Evolutionary conservation across 768 basidiomycete genomes (phyloP).

Genomic region (Leccinum disarticulatum): DNA sequence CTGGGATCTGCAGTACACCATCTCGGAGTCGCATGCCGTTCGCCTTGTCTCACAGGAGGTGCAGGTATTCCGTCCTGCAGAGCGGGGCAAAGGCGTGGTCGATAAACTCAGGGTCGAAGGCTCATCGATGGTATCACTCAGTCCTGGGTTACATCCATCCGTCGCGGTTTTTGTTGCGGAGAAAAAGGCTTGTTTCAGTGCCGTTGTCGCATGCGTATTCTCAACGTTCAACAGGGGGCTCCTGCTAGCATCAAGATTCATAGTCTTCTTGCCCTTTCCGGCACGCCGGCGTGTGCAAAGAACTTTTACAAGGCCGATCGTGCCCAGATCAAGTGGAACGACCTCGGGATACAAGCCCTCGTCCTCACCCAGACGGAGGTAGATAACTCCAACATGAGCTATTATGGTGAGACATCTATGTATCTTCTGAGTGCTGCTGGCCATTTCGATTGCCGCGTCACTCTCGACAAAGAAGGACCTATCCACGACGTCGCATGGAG

Average conservation of each 20-base stretch:
- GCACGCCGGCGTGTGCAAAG: conserved; percentile 80
- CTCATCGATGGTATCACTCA: conserved; percentile 71
- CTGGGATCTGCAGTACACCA: conserved; percentile 91
- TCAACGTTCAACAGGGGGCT: conserved; percentile 54
- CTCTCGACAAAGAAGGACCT: conserved; percentile 92
- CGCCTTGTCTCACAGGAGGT: conserved; percentile 79
- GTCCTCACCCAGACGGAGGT: conserved; percentile 95
- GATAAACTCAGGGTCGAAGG: conserved; percentile 86
- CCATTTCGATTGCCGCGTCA: conserved; percentile 88
- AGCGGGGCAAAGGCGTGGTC: conserved; percentile 75
- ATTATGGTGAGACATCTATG: conserved; percentile 96
- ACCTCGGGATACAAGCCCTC: conserved; percentile 87
- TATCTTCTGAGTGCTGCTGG: conserved; percentile 91
- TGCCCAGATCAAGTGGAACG: conserved; percentile 94
- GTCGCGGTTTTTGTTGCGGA: conserved; percentile 93
- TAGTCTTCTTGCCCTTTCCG: conserved; percentile 59
- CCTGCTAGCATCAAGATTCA: conserved; percentile 89
- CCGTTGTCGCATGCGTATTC: background rate
- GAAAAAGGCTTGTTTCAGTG: conserved; percentile 65
- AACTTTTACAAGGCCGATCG: conserved; percentile 96
- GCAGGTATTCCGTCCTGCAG: conserved; percentile 79
- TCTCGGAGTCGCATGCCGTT: conserved; percentile 84
- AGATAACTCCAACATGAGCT: conserved; percentile 95
- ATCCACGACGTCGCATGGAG: conserved; percentile 97
- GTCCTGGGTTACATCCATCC: conserved; percentile 82